Base-by-base conservation (phyloP, 306 rosid species). In the Vachellia pachyceras region DNA sequence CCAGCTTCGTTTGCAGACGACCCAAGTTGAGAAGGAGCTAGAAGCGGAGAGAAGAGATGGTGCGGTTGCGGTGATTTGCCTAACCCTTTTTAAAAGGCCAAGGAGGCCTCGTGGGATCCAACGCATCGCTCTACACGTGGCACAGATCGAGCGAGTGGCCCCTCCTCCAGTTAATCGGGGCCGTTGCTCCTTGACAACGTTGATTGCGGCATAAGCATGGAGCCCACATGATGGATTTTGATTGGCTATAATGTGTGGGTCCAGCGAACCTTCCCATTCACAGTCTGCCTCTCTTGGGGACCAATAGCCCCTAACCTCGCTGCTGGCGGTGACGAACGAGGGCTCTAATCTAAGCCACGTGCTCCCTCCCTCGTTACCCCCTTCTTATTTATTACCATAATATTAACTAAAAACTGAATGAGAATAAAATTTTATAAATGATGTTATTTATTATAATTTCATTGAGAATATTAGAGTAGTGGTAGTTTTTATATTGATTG, bases 71-170 rank as follows among this genome's bases (percentile, higher is more conserved):
- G 10, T 3, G 5, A 22, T 9, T 6, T 23, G 54, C 68, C 25
- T 3, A 75, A 18, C 54, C 25, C n/a, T 3, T 61, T 29, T 44
- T 18, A 35, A n/a, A 22, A 77, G 1, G 15, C 15, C n/a, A 4
- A 42, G 11, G 45, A 52, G 18, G 36, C 12, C 45, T 67, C 83
- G 85, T 87, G 23, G 77, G 82, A 71, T 86, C 89, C 87, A 80
- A 70, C 74, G 41, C 76, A 73, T 7, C 7, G 9, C 17, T 2
- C 3, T 12, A 82, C 84, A 85, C 85, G 88, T 86, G 93, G 54
- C 82, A 15, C 3, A 0, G 10, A 78, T 71, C 18, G 8, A 76
- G 18, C 18, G 20, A 29, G 22, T 6, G 69, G 18, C 37, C 55
- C 8, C 3, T n/a, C 22, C 14, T 0, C 8, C 3, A 1, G 3